Evolutionary conservation across 176 grass and related monocot species (phyloP).

Genomic region (Lolium perenne): DNA sequence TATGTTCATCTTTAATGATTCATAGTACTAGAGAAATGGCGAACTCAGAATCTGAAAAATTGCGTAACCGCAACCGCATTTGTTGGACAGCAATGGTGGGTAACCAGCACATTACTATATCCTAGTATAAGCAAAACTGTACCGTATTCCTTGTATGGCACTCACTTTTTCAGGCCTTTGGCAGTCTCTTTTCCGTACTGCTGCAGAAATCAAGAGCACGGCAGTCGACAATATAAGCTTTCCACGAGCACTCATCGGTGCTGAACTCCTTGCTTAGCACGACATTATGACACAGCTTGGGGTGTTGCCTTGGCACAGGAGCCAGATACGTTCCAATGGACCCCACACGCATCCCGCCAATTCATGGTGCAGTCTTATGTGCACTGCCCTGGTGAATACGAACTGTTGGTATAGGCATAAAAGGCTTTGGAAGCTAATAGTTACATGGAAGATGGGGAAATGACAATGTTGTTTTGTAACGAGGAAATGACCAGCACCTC

Average conservation of each 20-base stretch:
- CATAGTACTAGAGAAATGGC: conserved; percentile 29
- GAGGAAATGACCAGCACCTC: neutral
- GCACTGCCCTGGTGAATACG: neutral
- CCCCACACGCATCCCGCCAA: neutral
- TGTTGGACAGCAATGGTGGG: conserved; percentile 19
- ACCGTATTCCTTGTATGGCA: neutral
- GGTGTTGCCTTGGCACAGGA: neutral
- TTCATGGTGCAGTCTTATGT: neutral
- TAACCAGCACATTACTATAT: conserved; percentile 27
- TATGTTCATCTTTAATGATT: conserved; percentile 15
- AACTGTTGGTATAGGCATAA: neutral
- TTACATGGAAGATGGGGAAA: neutral
- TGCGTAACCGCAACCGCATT: neutral
- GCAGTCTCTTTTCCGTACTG: neutral
- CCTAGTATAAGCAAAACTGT: neutral
- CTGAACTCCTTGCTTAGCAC: neutral
- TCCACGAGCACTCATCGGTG: neutral
- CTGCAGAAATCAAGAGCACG: neutral
- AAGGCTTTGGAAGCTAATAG: neutral
- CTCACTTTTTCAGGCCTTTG: neutral
- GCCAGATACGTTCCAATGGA: neutral
- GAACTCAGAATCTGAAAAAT: conserved; percentile 5
- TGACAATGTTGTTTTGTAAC: neutral
- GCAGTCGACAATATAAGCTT: neutral
- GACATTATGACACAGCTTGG: neutral